phyloP scores from a whole-genome alignment of 2,329 filamentous ascomycete species.

The Cladosporium sp. region DNA sequence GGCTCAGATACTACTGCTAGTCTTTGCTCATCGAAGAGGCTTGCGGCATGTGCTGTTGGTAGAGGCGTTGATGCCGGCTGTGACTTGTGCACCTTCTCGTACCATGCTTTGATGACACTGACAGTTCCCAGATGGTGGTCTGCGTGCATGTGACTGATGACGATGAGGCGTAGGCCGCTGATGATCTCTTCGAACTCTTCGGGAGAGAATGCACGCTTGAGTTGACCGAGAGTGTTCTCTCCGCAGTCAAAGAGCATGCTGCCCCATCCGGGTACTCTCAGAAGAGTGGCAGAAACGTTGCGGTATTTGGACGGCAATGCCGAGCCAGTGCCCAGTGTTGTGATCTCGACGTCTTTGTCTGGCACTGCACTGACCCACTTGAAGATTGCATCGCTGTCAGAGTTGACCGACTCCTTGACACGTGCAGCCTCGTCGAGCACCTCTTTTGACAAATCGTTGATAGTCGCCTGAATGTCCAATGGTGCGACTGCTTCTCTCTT shows the following conservation, averaged over 20 bases:
- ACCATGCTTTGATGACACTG: constrained; percentile 82
- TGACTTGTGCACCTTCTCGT: constrained; percentile 54
- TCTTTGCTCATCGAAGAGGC: constrained; percentile 2
- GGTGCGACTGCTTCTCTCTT: constrained; percentile 50
- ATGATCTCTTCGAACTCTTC: constrained; percentile 70
- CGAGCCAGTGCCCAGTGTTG: constrained; percentile 87
- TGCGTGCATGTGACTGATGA: constrained; percentile 94
- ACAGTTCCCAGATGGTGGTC: constrained; percentile 89
- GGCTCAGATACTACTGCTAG: constrained; percentile 69
- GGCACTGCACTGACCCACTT: constrained; percentile 66
- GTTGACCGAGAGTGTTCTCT: constrained; percentile 86
- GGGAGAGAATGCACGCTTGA: constrained; percentile 70
- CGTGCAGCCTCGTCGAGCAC: constrained; percentile 56
- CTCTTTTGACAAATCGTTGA: constrained; percentile 44
- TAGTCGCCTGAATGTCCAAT: constrained; percentile 50
- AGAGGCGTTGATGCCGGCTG: constrained; percentile 28
- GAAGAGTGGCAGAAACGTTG: constrained; percentile 86
- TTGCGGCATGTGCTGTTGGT: background rate
- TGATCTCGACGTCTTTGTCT: constrained; percentile 75
- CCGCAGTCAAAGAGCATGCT: constrained; percentile 89
- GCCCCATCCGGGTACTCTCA: constrained; percentile 82
- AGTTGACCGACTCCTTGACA: constrained; percentile 40
- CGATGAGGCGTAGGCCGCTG: constrained; percentile 76
- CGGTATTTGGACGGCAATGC: constrained; percentile 88
- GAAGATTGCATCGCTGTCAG: constrained; percentile 45